phyloP scores from a whole-genome alignment of 1,284 basidiomycete genomes.

The Leccinum pachyderme region DNA sequence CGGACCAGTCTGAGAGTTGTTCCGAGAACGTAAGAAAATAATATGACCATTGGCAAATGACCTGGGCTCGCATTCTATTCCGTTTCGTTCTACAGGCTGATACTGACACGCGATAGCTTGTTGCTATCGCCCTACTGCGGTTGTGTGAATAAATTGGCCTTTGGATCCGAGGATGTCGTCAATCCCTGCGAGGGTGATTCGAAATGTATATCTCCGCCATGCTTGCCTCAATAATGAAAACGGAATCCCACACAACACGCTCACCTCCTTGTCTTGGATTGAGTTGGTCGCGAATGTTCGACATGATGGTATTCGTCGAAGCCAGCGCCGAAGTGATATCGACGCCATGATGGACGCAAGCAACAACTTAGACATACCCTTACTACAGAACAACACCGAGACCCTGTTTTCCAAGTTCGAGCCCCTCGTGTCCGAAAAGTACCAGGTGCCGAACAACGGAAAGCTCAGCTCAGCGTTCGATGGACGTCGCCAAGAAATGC shows the following conservation, averaged over 20 bases:
- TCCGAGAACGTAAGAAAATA: neutral
- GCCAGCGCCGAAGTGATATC: neutral
- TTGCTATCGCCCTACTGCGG: too few relatives aligned
- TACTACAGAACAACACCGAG: constrained; percentile 91
- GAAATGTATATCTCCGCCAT: too few relatives aligned
- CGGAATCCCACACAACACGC: too few relatives aligned
- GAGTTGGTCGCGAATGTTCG: constrained; percentile 19
- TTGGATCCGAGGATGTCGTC: too few relatives aligned
- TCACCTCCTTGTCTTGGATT: constrained; percentile 68
- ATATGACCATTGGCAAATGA: neutral
- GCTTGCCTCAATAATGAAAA: too few relatives aligned
- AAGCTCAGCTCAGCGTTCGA: constrained; percentile 97
- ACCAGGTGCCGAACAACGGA: constrained; percentile 80
- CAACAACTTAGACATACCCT: too few relatives aligned
- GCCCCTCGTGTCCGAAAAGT: constrained; percentile 91
- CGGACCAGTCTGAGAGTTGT: neutral
- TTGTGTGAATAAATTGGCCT: too few relatives aligned
- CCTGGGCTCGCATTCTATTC: too few relatives aligned
- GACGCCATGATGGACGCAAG: neutral
- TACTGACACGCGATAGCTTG: too few relatives aligned
- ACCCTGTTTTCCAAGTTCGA: constrained; percentile 84
- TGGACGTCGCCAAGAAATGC: constrained; percentile 97
- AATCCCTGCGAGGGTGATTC: too few relatives aligned
- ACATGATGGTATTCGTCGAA: neutral
- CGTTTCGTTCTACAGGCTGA: too few relatives aligned